Base-by-base conservation (phyloP, 208 protist genomes). In the Novymonas esmeraldas region DNA sequence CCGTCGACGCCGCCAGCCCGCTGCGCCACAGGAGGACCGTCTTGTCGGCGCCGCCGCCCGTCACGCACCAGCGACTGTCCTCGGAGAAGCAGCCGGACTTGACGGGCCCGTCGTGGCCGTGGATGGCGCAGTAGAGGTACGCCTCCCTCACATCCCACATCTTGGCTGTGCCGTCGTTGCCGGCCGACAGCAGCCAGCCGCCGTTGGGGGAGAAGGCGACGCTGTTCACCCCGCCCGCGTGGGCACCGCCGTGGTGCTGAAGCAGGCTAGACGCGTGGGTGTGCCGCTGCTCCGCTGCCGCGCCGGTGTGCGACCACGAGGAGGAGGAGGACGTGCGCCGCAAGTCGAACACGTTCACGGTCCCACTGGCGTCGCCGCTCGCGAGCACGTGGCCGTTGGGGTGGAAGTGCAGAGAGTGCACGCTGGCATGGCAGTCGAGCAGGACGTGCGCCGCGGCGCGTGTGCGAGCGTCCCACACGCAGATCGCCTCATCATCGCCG, bases 321-420 rank as follows among this genome's bases (percentile, higher is more conserved):
- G 54, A 65, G 38, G 70, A 59, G 1, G 57, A 63, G 22, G n/a
- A n/a, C 11, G 45, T 42, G 26, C 33, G 51, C 22, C 95, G 87
- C 22, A 98, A 68, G 67, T 97, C 93, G 63, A 84, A 98, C 6
- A 98, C n/a, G 28, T 95, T 92, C n/a, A 98, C 64, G 16, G 74
- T 80, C 38, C 87, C 78, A 72, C 82, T 80, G 13, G 71, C 80
- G 52, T 86, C 81, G 6, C 86, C 80, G 44, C 77, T 85, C 13
- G 88, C 95, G 18, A 98, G 61, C 59, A 76, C 85, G 69, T 85
- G 79, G 26, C 95, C 93, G 49, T 92, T 81, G 3, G 91, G 91
- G 58, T 94, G 87, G 66, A 98, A 97, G 52, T 79, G 76, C 22
- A 98, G 67, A 11, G 67, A 64, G 22, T 69, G 79, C 18, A 98